A percentile compares a stretch with the other conserved stretches of the same genome.
phyloP scores from a whole-genome alignment of 805 yeast genomes.

The Ogataea parapolymorpha region DNA sequence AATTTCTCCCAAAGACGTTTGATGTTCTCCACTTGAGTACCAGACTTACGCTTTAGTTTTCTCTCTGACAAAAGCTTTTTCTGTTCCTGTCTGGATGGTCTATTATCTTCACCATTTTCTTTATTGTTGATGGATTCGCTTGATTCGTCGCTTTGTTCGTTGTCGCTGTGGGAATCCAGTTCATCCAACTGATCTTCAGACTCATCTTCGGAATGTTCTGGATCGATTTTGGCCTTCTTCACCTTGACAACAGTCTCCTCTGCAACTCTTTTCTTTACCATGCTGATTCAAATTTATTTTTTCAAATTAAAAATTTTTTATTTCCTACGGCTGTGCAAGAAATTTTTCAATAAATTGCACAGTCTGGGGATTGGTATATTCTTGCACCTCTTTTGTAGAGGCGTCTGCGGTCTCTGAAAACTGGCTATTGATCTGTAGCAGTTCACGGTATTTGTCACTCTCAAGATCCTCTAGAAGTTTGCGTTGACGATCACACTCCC shows the following conservation, averaged over 20 bases:
- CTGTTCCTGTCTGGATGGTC: slow-evolving; percentile 80
- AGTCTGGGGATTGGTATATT: slow-evolving; percentile 31
- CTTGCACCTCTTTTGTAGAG: slow-evolving; percentile 11
- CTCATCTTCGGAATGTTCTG: slow-evolving; percentile 17
- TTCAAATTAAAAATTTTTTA: slow-evolving; percentile 10
- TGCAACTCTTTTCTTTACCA: slow-evolving; percentile 11
- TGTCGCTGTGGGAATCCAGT: slow-evolving; percentile 32
- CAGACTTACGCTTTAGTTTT: slow-evolving; percentile 84
- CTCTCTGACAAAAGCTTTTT: slow-evolving; percentile 74
- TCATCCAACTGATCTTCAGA: slow-evolving; percentile 34
- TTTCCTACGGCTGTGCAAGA: slow-evolving; percentile 6
- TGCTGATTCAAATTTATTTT: slow-evolving; percentile 4
- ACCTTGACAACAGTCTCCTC: slow-evolving; percentile 5
- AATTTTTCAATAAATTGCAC: slow-evolving; percentile 18
- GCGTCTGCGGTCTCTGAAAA: slow-evolving; percentile 23
- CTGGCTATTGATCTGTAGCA: slow-evolving; percentile 17
- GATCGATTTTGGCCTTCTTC: slow-evolving; percentile 25
- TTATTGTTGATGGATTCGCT: slow-evolving; percentile 24
- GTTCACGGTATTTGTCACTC: slow-evolving; percentile 4
- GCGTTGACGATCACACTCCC: slow-evolving; percentile 11
- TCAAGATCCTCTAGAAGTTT: slow-evolving; percentile 6
- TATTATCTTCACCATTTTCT: slow-evolving; percentile 36
- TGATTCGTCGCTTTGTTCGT: slow-evolving; percentile 26
- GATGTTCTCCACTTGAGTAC: slow-evolving; percentile 77
- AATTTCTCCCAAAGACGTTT: slow-evolving; percentile 88